phyloP scores from a whole-genome alignment of 1,284 basidiomycete species.

The Leucocoprinus gongylophorus region DNA sequence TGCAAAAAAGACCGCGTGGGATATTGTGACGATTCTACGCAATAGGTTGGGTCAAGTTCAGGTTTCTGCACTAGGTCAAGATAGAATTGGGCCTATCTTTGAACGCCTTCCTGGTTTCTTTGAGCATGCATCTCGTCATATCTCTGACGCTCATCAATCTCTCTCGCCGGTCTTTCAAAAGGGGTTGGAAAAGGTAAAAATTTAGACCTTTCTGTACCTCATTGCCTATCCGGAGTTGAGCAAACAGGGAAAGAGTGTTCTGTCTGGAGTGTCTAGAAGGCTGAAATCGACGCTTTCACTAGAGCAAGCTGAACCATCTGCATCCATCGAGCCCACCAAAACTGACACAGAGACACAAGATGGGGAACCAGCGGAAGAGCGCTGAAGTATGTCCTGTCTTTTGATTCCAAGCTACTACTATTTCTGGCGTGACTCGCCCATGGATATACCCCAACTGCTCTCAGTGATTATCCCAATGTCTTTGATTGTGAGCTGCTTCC shows the following conservation, averaged over 20 bases:
- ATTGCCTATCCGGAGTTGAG: not conserved
- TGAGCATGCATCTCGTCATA: not conserved
- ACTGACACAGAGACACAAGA: not conserved
- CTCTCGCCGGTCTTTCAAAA: not conserved
- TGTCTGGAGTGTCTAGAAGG: not conserved
- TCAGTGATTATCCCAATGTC: too few species aligned
- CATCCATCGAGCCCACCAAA: not conserved
- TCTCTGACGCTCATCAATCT: slow-evolving; percentile 2
- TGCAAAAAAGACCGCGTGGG: slow-evolving; percentile 2
- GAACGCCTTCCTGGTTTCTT: slow-evolving; percentile 2
- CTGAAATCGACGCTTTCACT: not conserved
- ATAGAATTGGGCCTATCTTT: slow-evolving; percentile 6
- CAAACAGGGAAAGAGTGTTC: not conserved
- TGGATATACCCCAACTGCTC: too few species aligned
- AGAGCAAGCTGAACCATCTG: not conserved
- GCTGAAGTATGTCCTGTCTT: too few species aligned
- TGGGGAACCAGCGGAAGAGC: not conserved
- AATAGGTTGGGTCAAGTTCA: not conserved
- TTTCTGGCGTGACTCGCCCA: too few species aligned
- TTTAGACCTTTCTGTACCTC: not conserved
- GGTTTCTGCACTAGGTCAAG: not conserved
- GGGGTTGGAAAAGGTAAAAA: slow-evolving; percentile 7
- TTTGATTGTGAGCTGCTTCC: too few species aligned
- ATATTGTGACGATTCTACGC: slow-evolving; percentile 3
- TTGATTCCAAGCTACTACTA: too few species aligned